A percentile compares a stretch with the other conserved stretches of the same genome.
These are phyloP conservation scores for Pseudotsuga menziesii DNA, from an alignment of 75 land plant species.

Conservation along the genomic window DNA sequence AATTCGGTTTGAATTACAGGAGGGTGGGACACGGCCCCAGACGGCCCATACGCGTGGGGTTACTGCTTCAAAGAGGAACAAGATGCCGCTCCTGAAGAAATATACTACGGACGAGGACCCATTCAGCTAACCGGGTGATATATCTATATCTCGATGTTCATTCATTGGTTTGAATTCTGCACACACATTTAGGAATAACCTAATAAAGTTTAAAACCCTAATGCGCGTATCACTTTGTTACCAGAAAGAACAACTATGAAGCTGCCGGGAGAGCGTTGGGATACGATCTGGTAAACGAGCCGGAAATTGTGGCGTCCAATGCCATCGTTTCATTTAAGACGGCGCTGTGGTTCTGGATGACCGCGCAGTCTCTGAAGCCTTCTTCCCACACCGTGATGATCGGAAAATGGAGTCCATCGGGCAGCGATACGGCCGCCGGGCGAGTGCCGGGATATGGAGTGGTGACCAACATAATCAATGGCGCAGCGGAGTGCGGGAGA, in stretches of 20 bases:
- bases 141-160: neutral
- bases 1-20: constrained; percentile 21
- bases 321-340: constrained; percentile 24
- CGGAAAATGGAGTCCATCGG: constrained; percentile 52
- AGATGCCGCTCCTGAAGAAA: constrained; percentile 31
- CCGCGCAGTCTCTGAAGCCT: constrained; percentile 34
- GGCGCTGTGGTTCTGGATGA: constrained; percentile 47
- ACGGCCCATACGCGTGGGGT: constrained; percentile 70
- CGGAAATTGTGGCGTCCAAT: constrained; percentile 24
- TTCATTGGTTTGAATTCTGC: too few relatives aligned
- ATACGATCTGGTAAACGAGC: constrained; percentile 19
- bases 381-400: constrained; percentile 53
- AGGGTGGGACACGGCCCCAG: constrained; percentile 61
- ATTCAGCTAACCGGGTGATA: constrained; percentile 57
- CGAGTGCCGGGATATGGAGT: constrained; percentile 61
- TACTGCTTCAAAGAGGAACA: constrained; percentile 36
- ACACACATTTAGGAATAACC: too few relatives aligned
- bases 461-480: constrained; percentile 64
- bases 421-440: constrained; percentile 25
- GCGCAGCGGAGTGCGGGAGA: constrained; percentile 52
- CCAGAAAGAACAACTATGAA: constrained; percentile 28
- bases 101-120: constrained; percentile 70
- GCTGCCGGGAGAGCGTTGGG: constrained; percentile 20
- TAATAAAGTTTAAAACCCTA: too few relatives aligned
- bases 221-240: too few relatives aligned